phyloP scores from a whole-genome alignment of 176 grass and related monocot genomes.

The Cocos nucifera region DNA sequence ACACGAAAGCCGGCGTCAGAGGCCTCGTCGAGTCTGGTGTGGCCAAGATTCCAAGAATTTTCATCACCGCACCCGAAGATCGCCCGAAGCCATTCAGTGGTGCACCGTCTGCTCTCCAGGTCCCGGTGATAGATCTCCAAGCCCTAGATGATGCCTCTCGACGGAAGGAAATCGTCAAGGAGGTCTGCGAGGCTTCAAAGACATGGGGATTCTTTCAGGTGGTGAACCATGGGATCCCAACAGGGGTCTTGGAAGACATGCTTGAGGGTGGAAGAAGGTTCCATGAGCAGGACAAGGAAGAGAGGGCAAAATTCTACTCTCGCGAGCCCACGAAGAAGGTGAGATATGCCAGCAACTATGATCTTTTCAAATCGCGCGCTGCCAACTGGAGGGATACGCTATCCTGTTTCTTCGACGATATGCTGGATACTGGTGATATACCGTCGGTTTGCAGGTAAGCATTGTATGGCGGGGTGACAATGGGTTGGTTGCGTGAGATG shows the following conservation, averaged over 20 bases:
- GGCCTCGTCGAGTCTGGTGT: conserved; percentile 27
- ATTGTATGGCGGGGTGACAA: too few species aligned
- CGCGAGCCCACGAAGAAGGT: conserved; percentile 7
- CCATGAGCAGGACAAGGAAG: conserved; percentile 11
- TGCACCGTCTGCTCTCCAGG: neutral
- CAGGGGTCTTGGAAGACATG: conserved; percentile 11
- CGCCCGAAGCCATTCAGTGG: neutral
- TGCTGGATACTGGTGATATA: neutral
- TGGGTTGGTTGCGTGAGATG: too few species aligned
- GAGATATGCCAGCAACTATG: conserved; percentile 10
- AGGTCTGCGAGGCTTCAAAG: neutral
- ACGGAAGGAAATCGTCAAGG: conserved; percentile 1
- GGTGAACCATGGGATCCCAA: conserved; percentile 19
- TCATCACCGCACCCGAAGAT: neutral
- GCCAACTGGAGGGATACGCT: conserved; percentile 23
- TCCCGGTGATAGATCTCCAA: conserved; percentile 20
- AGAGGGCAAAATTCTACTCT: conserved; percentile 10
- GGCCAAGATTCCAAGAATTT: conserved; percentile 9
- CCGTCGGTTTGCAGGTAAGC: neutral
- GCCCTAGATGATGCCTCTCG: neutral
- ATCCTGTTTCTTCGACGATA: neutral
- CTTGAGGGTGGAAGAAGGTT: neutral
- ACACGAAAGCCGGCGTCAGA: conserved; percentile 21
- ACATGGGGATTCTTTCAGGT: conserved; percentile 20
- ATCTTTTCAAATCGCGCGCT: conserved; percentile 6